A percentile compares a stretch with the other conserved stretches of the same genome.
Conservation (phyloP, 441 rosid species). For the Bruguiera hainesii region DNA sequence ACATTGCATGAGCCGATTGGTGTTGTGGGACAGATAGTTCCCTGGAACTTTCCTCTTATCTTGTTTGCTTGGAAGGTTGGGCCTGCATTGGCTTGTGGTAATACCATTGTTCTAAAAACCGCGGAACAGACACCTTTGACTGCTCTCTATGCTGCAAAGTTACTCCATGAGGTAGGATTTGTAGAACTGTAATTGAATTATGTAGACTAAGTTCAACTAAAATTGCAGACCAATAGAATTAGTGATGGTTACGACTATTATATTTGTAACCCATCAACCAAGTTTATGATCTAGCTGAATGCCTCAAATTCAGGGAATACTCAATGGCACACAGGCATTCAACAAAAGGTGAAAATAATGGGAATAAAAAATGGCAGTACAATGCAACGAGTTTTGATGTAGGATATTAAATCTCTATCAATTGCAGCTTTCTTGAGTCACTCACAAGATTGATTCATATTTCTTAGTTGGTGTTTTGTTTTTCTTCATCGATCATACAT, state of each 20-base stretch:
- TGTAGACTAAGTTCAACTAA: neutral
- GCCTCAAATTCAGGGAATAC: no score
- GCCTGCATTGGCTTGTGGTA: constrained; percentile 56
- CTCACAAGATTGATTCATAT: no score
- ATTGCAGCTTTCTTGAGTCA: no score
- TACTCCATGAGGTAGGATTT: constrained; percentile 46
- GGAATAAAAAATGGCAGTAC: neutral
- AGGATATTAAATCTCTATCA: no score
- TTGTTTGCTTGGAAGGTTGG: constrained; percentile 66
- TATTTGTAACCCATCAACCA: no score
- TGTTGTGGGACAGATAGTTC: constrained; percentile 66
- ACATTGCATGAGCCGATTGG: constrained; percentile 62
- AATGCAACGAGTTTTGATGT: neutral
- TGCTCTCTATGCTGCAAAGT: constrained; percentile 43
- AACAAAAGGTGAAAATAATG: no score
- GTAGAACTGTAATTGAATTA: neutral
- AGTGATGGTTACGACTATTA: no score
- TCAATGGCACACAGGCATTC: no score
- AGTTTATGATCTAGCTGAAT: no score
- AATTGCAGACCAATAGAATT: neutral
- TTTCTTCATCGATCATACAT: neutral
- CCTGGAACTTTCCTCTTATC: constrained; percentile 62
- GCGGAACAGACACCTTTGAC: constrained; percentile 65
- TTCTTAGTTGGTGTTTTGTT: no score
- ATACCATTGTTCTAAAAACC: constrained; percentile 47